Evolutionary conservation across 2,329 filamentous ascomycete species (phyloP).

Genomic region (Venturia effusa): DNA sequence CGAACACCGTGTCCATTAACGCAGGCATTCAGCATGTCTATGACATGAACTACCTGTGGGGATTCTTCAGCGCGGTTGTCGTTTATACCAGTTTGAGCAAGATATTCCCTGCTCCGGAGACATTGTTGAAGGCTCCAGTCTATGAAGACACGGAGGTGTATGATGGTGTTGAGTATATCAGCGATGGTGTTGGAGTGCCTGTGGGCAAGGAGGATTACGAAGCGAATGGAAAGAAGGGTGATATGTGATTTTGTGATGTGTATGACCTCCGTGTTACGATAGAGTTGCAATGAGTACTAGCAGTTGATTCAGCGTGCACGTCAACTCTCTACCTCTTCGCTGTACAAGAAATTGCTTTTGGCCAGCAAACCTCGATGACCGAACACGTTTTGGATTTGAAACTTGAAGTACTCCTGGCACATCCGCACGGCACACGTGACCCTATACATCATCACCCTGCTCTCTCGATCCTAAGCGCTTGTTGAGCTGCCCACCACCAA

Average conservation of each 20-base stretch:
- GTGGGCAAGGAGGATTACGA: neutral
- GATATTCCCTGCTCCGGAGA: slow-evolving; percentile 22
- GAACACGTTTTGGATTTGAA: neutral
- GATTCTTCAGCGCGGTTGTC: slow-evolving; percentile 26
- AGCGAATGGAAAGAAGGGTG: neutral
- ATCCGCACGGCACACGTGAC: neutral
- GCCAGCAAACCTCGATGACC: neutral
- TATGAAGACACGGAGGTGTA: slow-evolving; percentile 23
- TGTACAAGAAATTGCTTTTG: neutral
- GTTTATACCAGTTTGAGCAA: slow-evolving; percentile 21
- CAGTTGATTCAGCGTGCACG: neutral
- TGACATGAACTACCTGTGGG: slow-evolving; percentile 28
- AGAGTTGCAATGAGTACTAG: neutral
- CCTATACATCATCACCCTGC: neutral
- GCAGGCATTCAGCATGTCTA: slow-evolving; percentile 24
- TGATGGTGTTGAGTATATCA: slow-evolving; percentile 9
- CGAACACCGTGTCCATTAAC: slow-evolving; percentile 14
- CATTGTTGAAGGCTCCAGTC: slow-evolving; percentile 18
- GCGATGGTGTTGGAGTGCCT: neutral
- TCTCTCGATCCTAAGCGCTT: neutral
- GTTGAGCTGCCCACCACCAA: neutral
- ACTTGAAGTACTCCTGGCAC: neutral
- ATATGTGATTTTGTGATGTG: neutral
- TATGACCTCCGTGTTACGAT: neutral
- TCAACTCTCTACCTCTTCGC: neutral